phyloP scores from a whole-genome alignment of 768 basidiomycete species.

The Suillus subalutaceus region DNA sequence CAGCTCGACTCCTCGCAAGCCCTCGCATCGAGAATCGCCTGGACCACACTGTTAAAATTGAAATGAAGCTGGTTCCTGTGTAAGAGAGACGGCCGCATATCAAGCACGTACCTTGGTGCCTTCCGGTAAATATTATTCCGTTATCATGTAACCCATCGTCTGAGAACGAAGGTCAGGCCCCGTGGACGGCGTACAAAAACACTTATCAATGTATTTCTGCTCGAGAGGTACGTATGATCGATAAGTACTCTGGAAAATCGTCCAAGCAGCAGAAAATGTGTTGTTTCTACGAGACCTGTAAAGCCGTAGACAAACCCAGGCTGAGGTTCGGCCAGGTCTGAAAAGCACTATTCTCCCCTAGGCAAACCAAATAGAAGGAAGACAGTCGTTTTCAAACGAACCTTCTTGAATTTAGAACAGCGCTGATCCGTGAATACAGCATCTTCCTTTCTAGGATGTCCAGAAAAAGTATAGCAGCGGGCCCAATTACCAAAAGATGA shows the following conservation, averaged over 20 bases:
- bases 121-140: neutral
- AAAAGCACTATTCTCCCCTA: neutral
- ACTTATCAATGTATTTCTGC: neutral
- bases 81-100: neutral
- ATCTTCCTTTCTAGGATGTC: constrained; percentile 15
- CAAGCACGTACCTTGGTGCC: neutral
- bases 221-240: neutral
- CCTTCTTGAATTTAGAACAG: neutral
- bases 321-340: neutral
- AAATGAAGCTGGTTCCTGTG: neutral
- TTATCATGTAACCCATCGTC: neutral
- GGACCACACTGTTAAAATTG: neutral
- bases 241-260: neutral
- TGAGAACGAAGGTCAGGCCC: neutral
- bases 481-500: neutral
- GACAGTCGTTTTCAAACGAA: neutral
- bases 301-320: too few relatives aligned
- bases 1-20: too few relatives aligned
- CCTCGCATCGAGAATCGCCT: neutral
- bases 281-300: neutral
- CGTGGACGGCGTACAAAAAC: neutral
- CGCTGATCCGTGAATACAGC: constrained; percentile 1
- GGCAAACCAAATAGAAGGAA: neutral
- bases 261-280: neutral
- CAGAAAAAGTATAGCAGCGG: neutral